Evolutionary conservation across 2,329 filamentous ascomycete species (phyloP), one percentile per base, ranked within the genome.

Genomic region (Nemania sp.): DNA sequence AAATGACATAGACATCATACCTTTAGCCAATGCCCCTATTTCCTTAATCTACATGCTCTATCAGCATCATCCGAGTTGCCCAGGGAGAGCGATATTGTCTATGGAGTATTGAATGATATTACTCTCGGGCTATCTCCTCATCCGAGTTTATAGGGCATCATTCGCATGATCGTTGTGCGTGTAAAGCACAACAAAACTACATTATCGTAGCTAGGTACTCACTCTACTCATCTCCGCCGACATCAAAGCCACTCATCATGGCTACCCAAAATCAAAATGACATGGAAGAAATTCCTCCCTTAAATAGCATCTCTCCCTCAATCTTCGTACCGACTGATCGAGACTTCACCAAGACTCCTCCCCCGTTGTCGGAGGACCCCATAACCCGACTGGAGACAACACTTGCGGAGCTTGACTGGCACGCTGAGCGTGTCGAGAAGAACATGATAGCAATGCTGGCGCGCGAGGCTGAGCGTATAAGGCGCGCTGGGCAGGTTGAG

Each of bases 341-440:
- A 26, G 75, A 77, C 67, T 72, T 75, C 69, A 75, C 75, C 7
- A 69, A 74, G 59, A 70, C 75, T n/a, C 68, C 72, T n/a, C 73
- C 74, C 15, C 66, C 67, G 2, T 20, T 70, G 4, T 69, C 74
- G 0, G 64, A 68, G 10, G 70, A 76, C n/a, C 71, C 66, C 3
- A 47, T 35, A 22, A 43, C 29, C 13, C 64, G 66, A 13, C 55
- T 73, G 5, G 63, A 65, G 26, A 45, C 67, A 10, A 59, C 38
- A 3, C 68, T 75, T 5, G 63, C 67, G 29, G 67, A 64, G 32
- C 73, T 77, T 10, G 75, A 77, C 22, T 70, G 72, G 67, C 75
- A 77, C 43, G 73, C 73, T 1, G 61, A 68, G 7, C 66, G 62
- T 5, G 70, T 77, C 10, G 72, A 75, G 29, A 66, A 70, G 27